Evolutionary conservation across 495 filamentous ascomycete species (phyloP).

Genomic region (Copromyces sp.): DNA sequence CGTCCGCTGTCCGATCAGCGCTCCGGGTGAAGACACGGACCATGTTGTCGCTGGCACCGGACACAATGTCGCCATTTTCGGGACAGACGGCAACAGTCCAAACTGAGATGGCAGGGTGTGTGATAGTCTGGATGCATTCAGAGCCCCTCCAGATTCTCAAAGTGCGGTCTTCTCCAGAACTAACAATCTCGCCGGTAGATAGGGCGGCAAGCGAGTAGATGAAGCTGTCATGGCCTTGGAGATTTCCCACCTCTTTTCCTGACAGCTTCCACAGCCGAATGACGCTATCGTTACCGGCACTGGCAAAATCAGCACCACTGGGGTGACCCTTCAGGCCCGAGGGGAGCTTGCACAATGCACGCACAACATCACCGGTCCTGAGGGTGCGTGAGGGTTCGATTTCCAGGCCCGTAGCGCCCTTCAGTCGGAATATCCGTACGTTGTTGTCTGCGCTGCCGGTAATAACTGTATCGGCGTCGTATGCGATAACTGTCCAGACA

Average conservation of each 20-base stretch:
- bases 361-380: conserved; percentile 70
- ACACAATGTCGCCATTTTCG: conserved; percentile 83
- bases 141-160: conserved; percentile 74
- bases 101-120: conserved; percentile 92
- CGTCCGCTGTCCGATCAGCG: conserved; percentile 55
- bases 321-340: conserved; percentile 45
- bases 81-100: conserved; percentile 78
- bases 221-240: conserved; percentile 87
- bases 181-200: conserved; percentile 80
- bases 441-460: conserved; percentile 87
- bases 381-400: conserved; percentile 69
- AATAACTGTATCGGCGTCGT: conserved; percentile 68
- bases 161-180: conserved; percentile 87
- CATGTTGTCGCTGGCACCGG: conserved; percentile 81
- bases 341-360: conserved; percentile 78
- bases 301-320: conserved; percentile 77
- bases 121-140: conserved; percentile 89
- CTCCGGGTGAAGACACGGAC: conserved; percentile 76
- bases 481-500: conserved; percentile 85
- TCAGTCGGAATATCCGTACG: conserved; percentile 67
- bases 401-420: conserved; percentile 53
- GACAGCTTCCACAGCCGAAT: conserved; percentile 76
- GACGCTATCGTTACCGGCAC: conserved; percentile 78
- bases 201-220: conserved; percentile 77
- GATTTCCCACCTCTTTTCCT: conserved; percentile 59